Conservation (phyloP, 1,139 yeast genomes). For the Suhomyces coccinellae region DNA sequence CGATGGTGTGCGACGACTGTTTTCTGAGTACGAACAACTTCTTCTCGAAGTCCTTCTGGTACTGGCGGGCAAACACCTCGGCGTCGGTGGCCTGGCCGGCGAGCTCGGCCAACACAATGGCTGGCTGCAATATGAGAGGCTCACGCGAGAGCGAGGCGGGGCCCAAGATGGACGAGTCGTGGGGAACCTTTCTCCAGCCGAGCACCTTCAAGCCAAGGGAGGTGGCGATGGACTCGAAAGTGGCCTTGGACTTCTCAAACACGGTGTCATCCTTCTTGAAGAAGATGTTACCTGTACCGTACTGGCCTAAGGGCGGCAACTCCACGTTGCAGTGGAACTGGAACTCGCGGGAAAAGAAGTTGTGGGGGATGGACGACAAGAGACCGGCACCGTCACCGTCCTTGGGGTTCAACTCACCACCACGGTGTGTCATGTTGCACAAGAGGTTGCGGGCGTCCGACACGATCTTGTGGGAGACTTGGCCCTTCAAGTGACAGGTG, state of each 20-base stretch:
- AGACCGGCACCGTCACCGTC: constrained; percentile 99
- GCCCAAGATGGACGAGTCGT: constrained; percentile 88
- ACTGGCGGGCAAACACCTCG: constrained; percentile 56
- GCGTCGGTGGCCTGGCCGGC: constrained; percentile 40
- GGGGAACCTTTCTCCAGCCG: constrained; percentile 97
- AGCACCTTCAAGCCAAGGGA: constrained; percentile 77
- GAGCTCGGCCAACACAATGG: constrained; percentile 68
- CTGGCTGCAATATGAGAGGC: constrained; percentile 87
- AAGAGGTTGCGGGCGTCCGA: constrained; percentile 85
- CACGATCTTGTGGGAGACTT: constrained; percentile 85
- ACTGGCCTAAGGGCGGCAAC: constrained; percentile 78
- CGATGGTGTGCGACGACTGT: constrained; percentile 86
- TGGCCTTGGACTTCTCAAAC: constrained; percentile 64
- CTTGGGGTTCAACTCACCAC: constrained; percentile 94
- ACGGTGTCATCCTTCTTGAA: constrained; percentile 77
- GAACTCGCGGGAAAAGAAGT: constrained; percentile 81
- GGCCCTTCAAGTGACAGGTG: constrained; percentile 91
- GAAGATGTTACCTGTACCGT: constrained; percentile 92
- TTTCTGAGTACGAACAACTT: constrained; percentile 84
- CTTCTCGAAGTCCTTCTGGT: constrained; percentile 73
- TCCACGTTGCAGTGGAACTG: constrained; percentile 58
- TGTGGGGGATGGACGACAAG: constrained; percentile 88
- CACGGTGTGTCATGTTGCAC: constrained; percentile 98
- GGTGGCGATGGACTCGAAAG: constrained; percentile 79
- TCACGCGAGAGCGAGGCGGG: constrained; percentile 95